Percentiles rank a stretch among this genome's conserved stretches.
These are phyloP conservation scores for Xylariaceae sp. DNA, from an alignment of 2,329 filamentous ascomycete species.

Conservation along the genomic window DNA sequence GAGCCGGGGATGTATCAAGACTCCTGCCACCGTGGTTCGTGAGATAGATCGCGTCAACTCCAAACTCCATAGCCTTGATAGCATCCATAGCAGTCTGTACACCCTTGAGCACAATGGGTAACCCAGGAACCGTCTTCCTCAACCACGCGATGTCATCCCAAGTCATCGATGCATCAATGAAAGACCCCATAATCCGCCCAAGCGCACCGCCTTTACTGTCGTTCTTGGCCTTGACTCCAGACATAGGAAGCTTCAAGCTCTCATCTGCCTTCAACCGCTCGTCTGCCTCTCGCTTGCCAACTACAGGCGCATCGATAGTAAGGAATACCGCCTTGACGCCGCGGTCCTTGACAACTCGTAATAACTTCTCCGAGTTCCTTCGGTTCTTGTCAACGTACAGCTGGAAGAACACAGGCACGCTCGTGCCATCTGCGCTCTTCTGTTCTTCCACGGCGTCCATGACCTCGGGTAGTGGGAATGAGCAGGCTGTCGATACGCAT, in stretches of 20 bases:
- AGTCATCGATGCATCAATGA: constrained; percentile 54
- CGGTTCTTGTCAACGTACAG: constrained; percentile 61
- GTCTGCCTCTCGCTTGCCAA: constrained; percentile 53
- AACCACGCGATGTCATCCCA: constrained; percentile 69
- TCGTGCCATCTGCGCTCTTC: constrained; percentile 5
- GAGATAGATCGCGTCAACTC: constrained; percentile 66
- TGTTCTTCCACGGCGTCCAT: constrained; percentile 35
- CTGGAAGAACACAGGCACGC: constrained; percentile 48
- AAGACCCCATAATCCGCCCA: constrained; percentile 53
- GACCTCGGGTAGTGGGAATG: constrained; percentile 56
- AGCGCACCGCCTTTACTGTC: constrained; percentile 55
- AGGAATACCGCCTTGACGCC: constrained; percentile 55
- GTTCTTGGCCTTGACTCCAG: constrained; percentile 46
- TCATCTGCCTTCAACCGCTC: constrained; percentile 48
- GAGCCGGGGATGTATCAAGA: constrained; percentile 49
- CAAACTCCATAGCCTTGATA: constrained; percentile 54
- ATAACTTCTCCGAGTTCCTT: constrained; percentile 46
- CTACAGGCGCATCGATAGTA: constrained; percentile 57
- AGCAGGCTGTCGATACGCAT: constrained; percentile 60
- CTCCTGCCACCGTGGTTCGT: constrained; percentile 68
- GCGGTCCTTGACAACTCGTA: constrained; percentile 43
- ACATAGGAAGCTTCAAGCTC: constrained; percentile 47
- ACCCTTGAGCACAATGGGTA: constrained; percentile 64
- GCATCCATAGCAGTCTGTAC: constrained; percentile 68
- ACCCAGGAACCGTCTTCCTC: constrained; percentile 51